phyloP scores from a whole-genome alignment of 2,329 filamentous ascomycete genomes.

The Aspergillus phoenicis region DNA sequence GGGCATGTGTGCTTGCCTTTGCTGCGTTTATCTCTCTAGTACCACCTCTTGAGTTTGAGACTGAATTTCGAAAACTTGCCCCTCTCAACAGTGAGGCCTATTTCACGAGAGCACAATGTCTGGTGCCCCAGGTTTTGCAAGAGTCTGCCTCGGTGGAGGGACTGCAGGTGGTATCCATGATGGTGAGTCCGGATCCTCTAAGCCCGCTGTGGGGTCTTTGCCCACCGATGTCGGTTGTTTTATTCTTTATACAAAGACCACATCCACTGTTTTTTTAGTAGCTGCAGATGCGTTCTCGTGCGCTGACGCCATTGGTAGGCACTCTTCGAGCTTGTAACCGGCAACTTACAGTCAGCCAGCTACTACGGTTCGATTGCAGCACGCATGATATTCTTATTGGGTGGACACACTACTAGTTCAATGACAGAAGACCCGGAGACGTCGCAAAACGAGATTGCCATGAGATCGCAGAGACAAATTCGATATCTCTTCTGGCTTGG shows the following conservation, averaged over 20 bases:
- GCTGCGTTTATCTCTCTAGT: constrained; percentile 41
- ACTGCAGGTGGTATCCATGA: constrained; percentile 51
- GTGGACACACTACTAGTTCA: constrained; percentile 44
- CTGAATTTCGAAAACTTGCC: background rate
- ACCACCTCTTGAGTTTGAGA: constrained; percentile 23
- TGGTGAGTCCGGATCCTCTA: constrained; percentile 44
- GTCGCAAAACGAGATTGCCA: constrained; percentile 14
- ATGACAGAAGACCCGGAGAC: constrained; percentile 28
- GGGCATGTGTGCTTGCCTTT: constrained; percentile 55
- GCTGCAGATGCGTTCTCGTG: background rate
- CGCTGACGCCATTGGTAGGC: constrained; percentile 29
- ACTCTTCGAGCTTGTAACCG: constrained; percentile 50
- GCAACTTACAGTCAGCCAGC: constrained; percentile 50
- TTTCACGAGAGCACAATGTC: constrained; percentile 44
- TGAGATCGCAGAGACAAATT: constrained; percentile 31
- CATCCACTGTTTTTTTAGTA: background rate
- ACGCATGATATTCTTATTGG: constrained; percentile 54
- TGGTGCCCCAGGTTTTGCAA: constrained; percentile 49
- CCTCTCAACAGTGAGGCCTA: constrained; percentile 46
- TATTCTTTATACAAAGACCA: background rate
- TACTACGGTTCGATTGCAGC: constrained; percentile 51
- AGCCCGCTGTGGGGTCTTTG: no score
- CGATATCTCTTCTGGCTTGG: constrained; percentile 58
- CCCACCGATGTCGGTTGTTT: background rate
- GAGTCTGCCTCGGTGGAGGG: constrained; percentile 47